phyloP scores from a whole-genome alignment of 225 moss, liverwort and hornwort species.

The Physcomitrellopsis africana region DNA sequence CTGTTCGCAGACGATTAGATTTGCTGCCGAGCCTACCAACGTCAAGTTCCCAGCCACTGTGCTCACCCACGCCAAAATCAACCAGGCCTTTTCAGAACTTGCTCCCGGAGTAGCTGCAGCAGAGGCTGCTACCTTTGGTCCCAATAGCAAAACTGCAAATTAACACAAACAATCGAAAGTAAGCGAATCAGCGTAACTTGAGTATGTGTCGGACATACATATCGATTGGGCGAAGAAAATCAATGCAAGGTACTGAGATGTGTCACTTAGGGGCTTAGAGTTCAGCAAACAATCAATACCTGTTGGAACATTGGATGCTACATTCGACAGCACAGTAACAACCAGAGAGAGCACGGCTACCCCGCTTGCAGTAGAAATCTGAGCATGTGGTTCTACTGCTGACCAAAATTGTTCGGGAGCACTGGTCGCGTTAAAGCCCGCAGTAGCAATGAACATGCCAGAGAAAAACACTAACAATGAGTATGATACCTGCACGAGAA shows the following conservation, averaged over 20 bases:
- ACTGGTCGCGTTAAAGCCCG: constrained; percentile 76
- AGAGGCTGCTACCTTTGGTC: constrained; percentile 72
- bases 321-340: constrained; percentile 82
- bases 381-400: constrained; percentile 77
- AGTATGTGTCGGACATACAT: no score
- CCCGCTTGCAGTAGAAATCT: constrained; percentile 60
- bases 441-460: constrained; percentile 87
- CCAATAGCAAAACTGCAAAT: constrained; percentile 74
- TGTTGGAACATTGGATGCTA: constrained; percentile 88
- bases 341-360: constrained; percentile 64
- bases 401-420: constrained; percentile 72
- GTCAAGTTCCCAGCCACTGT: constrained; percentile 96
- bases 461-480: constrained; percentile 83
- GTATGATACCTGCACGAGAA: constrained; percentile 65
- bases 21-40: constrained; percentile 86
- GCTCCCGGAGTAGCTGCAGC: constrained; percentile 53
- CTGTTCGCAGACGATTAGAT: constrained; percentile 86
- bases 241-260: not conserved
- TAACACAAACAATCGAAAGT: not conserved
- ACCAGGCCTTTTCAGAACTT: constrained; percentile 79
- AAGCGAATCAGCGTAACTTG: not conserved
- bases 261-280: not conserved
- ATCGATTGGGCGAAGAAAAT: no score
- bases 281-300: constrained; percentile 38
- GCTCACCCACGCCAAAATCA: constrained; percentile 95